Conservation (phyloP, 768 basidiomycete species). For the Tricholoma furcatifolium region DNA sequence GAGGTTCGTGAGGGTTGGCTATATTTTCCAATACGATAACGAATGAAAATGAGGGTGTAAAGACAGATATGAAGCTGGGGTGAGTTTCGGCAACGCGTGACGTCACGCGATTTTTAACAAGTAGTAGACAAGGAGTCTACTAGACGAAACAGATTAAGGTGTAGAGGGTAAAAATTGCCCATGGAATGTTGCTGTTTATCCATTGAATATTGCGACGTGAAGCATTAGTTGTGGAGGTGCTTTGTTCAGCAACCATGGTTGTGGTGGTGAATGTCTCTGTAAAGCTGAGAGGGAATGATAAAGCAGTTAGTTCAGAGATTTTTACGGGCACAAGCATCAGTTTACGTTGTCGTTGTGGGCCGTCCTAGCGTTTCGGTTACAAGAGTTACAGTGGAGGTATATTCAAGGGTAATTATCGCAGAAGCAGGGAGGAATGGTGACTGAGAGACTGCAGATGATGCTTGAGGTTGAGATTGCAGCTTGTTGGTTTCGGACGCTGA, state of each 20-base stretch:
- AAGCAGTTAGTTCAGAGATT: neutral
- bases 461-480: conserved; percentile 33
- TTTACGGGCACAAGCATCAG: neutral
- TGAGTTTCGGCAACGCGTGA: no score
- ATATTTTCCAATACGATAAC: no score
- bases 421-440: conserved; percentile 28
- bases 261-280: conserved; percentile 1
- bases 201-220: neutral
- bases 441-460: conserved; percentile 26
- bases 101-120: conserved; percentile 15
- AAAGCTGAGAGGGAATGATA: neutral
- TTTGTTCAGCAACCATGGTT: neutral
- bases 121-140: no score
- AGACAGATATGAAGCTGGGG: no score
- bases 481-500: conserved; percentile 15
- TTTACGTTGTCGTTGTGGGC: conserved; percentile 1
- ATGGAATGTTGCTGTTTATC: neutral
- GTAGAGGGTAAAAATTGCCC: neutral
- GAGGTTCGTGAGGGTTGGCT: no score
- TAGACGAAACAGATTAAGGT: neutral
- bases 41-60: no score
- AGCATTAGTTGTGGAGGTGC: neutral
- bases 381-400: conserved; percentile 17
- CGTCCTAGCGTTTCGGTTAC: neutral
- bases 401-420: conserved; percentile 11